Conservation (phyloP, 805 yeast species). For the Teunomyces stri region DNA sequence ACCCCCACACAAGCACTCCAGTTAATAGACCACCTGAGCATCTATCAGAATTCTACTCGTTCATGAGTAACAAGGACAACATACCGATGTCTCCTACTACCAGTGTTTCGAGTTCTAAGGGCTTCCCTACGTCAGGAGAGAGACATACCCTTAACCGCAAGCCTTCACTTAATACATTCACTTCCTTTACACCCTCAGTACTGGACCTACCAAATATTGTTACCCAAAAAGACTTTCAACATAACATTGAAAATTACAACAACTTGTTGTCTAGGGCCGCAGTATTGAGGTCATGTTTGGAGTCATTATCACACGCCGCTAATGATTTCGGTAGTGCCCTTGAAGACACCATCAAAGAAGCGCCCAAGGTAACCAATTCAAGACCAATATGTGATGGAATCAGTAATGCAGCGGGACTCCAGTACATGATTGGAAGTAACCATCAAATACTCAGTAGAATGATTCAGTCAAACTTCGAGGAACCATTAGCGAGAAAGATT, state of each 20-base stretch:
- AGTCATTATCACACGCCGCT: slow-evolving; percentile 54
- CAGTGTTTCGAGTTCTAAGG: slow-evolving; percentile 11
- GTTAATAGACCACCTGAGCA: slow-evolving; percentile 45
- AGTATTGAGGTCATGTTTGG: slow-evolving; percentile 46
- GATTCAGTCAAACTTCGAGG: slow-evolving; percentile 52
- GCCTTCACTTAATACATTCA: slow-evolving; percentile 39
- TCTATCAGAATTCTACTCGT: slow-evolving; percentile 57
- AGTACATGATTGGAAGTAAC: slow-evolving; percentile 73
- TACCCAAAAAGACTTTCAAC: slow-evolving; percentile 56
- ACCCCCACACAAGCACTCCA: background rate
- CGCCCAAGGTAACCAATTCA: slow-evolving; percentile 26
- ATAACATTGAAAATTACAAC: slow-evolving; percentile 48
- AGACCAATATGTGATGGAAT: slow-evolving; percentile 54
- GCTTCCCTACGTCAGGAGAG: slow-evolving; percentile 4
- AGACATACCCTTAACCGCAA: slow-evolving; percentile 15
- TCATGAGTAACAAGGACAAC: slow-evolving; percentile 32
- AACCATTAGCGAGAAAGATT: slow-evolving; percentile 48
- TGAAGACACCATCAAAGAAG: slow-evolving; percentile 39
- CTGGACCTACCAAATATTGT: slow-evolving; percentile 60
- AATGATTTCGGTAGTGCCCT: slow-evolving; percentile 69
- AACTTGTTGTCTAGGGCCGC: slow-evolving; percentile 47
- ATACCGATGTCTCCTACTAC: slow-evolving; percentile 12
- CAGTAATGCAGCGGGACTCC: slow-evolving; percentile 72
- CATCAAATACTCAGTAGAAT: slow-evolving; percentile 65
- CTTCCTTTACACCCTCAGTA: slow-evolving; percentile 51